Base-by-base conservation (phyloP, 768 basidiomycete species). In the Holtermanniella nyarrowii region DNA sequence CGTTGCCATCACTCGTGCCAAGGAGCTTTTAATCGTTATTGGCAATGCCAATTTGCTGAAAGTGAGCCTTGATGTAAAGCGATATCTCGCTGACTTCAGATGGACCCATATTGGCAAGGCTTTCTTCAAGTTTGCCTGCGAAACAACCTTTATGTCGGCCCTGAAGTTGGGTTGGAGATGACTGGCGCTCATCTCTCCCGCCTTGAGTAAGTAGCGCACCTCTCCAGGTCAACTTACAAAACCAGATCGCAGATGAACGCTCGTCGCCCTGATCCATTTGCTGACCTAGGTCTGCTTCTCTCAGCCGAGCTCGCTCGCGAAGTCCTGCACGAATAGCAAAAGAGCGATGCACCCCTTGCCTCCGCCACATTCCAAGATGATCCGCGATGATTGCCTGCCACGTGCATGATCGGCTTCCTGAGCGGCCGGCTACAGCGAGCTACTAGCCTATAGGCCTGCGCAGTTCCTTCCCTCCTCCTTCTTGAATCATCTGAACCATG, bases 1-100 rank as follows among this genome's bases (percentile, higher is more conserved):
- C 52, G 73, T 74, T 25, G 69, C 72, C 23, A 71, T 72, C 48
- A 74, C 72, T 0, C 59, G 73, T 22, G 72, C 72, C 1, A 72
- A 73, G 46, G 72, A 73, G 55, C 48, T 73, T 1, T 53, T 74
- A 22, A 47, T 74, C 31, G 54, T 72, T 20, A 53, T 74, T 5
- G 73, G 73, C 1, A 70, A 71, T 55, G 64, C 62, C 0, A 56
- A 66, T 18, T 59, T 62, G 5, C 60, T 69, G 25, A 62, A 58
- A 42, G 66, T 64, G 2, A 3, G 42, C 1, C 11, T 16, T 3
- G 1, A 42, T 13, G 40, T 13, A 5, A 2, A 4, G 12, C 23
- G 20, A 11, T 18, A 48, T 2, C 10, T 13, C 11, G 26, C 45
- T 10, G 48, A 39, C 20, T 43, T 20, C 5, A 61, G 57, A 50